Evolutionary conservation across 345 rosid genomes (phyloP).

Genomic region (Heritiera fomes): DNA sequence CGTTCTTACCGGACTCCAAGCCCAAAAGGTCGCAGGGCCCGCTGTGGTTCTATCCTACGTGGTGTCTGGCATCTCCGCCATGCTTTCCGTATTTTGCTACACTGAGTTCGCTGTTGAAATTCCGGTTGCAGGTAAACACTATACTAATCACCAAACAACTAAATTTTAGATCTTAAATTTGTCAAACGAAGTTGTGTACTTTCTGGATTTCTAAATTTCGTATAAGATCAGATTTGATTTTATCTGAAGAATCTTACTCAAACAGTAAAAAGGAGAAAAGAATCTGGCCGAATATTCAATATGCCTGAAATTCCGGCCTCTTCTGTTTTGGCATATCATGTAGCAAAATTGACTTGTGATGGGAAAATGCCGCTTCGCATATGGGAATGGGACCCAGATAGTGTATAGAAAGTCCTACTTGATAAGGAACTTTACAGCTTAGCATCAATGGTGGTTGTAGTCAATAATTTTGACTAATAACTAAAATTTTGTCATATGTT

Average conservation of each 20-base stretch:
- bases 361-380: not conserved
- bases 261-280: not conserved
- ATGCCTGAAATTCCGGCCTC: not conserved
- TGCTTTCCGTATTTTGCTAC: constrained; percentile 95
- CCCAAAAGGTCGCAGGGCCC: constrained; percentile 58
- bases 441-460: not conserved
- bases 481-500: not conserved
- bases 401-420: not conserved
- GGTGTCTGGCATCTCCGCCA: constrained; percentile 78
- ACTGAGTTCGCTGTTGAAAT: constrained; percentile 97
- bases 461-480: not conserved
- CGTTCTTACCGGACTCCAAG: constrained; percentile 81
- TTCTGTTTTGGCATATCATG: not conserved
- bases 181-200: no score
- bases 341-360: not conserved
- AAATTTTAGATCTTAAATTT: no score
- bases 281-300: not conserved
- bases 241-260: not conserved
- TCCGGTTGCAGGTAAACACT: constrained; percentile 70
- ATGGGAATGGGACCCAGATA: not conserved
- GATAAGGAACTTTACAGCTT: not conserved
- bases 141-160: no score
- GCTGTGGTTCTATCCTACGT: constrained; percentile 85
- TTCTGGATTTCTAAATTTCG: not conserved
- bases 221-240: not conserved